These are phyloP conservation scores for Ascochyta lentis DNA, from an alignment of 2,329 filamentous ascomycete species.

Conservation along the genomic window DNA sequence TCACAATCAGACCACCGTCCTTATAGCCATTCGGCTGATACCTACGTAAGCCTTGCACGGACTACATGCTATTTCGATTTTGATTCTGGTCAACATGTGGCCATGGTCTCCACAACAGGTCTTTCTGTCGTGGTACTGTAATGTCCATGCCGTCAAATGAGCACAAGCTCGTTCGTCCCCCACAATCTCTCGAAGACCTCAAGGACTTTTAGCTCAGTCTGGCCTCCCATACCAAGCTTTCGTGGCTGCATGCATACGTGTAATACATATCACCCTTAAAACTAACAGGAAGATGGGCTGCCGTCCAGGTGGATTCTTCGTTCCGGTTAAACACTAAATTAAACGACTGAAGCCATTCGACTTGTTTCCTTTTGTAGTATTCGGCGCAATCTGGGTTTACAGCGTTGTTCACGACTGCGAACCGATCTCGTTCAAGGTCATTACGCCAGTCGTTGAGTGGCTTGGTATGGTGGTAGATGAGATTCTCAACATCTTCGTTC, in stretches of 20 bases:
- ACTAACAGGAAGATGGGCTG: conserved; percentile 48
- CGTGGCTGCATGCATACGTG: conserved; percentile 48
- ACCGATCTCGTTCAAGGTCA: conserved; percentile 53
- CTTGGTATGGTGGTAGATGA: too few species aligned
- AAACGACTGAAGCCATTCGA: conserved; percentile 54
- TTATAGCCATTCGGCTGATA: conserved; percentile 54
- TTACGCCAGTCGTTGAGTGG: conserved; percentile 46
- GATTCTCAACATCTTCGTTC: too few species aligned
- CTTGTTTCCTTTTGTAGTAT: conserved; percentile 51
- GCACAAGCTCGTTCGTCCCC: conserved; percentile 45
- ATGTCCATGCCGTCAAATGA: conserved; percentile 52
- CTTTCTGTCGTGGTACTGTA: conserved; percentile 45
- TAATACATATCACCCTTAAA: conserved; percentile 56
- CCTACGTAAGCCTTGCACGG: conserved; percentile 56
- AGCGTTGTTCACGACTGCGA: conserved; percentile 51
- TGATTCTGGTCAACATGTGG: conserved; percentile 52
- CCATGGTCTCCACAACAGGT: conserved; percentile 49
- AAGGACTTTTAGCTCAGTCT: conserved; percentile 49
- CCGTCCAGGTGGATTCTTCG: conserved; percentile 45
- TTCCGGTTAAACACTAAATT: conserved; percentile 48
- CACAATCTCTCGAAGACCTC: conserved; percentile 47
- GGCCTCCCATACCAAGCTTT: conserved; percentile 49
- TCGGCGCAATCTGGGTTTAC: conserved; percentile 49
- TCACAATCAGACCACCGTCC: conserved; percentile 56
- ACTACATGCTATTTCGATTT: conserved; percentile 50